phyloP scores from a whole-genome alignment of 768 basidiomycete species.

The Amanita fuliginea region DNA sequence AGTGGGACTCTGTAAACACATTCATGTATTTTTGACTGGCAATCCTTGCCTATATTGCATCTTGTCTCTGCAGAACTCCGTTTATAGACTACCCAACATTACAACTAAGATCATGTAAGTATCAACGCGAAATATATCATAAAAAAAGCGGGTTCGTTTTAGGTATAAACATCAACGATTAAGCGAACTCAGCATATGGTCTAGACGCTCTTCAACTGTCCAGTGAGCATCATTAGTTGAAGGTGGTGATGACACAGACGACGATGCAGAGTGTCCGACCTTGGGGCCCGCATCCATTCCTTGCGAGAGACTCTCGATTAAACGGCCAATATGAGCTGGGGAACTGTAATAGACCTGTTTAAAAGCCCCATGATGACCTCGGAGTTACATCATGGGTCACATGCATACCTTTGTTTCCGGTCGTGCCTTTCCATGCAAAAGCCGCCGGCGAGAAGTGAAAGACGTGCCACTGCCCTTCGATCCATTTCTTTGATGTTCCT shows the following conservation, averaged over 20 bases:
- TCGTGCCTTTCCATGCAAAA: slow-evolving; percentile 39
- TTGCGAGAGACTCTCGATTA: slow-evolving; percentile 76
- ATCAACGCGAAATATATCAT: background rate
- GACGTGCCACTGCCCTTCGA: slow-evolving; percentile 61
- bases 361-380: slow-evolving; percentile 14
- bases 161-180: slow-evolving; percentile 33
- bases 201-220: slow-evolving; percentile 69
- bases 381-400: slow-evolving; percentile 1
- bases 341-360: slow-evolving; percentile 65
- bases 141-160: background rate
- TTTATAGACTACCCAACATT: background rate
- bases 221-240: slow-evolving; percentile 45
- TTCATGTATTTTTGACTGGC: too few species aligned
- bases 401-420: slow-evolving; percentile 76
- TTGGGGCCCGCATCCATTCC: slow-evolving; percentile 70
- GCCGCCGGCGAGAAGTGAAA: slow-evolving; percentile 51
- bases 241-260: slow-evolving; percentile 40
- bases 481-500: slow-evolving; percentile 56
- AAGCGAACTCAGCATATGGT: slow-evolving; percentile 54
- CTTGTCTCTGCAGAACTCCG: background rate
- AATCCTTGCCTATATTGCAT: too few species aligned
- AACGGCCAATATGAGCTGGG: slow-evolving; percentile 66
- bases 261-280: slow-evolving; percentile 44
- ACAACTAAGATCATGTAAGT: background rate
- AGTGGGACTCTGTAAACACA: background rate